phyloP scores from a whole-genome alignment of 805 yeast species.

The Cyberlindnera xylosilytica region DNA sequence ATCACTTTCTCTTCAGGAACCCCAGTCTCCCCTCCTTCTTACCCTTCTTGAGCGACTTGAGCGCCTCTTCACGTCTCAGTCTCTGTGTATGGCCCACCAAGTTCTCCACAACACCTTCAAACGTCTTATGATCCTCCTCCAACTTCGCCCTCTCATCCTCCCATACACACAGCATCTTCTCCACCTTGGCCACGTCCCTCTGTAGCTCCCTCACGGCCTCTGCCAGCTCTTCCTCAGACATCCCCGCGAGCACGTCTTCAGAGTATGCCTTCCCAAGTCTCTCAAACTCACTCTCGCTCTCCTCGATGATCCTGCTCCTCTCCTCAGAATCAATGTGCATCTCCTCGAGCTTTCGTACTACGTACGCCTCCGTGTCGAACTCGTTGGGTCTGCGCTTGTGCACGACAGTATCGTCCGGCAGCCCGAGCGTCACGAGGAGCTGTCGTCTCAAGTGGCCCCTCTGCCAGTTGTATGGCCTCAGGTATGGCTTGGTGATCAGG shows the following conservation, averaged over 20 bases:
- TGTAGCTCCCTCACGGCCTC: conserved; percentile 34
- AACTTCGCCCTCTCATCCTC: conserved; percentile 45
- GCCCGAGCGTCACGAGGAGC: conserved; percentile 60
- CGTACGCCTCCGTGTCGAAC: conserved; percentile 22
- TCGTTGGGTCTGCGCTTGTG: conserved; percentile 33
- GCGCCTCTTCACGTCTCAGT: conserved; percentile 50
- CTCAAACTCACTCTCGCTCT: conserved; percentile 26
- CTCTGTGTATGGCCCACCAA: conserved; percentile 89
- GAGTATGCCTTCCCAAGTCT: conserved; percentile 9
- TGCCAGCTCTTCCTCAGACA: conserved; percentile 35
- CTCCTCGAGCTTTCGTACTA: conserved; percentile 26
- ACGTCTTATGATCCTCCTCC: conserved; percentile 65
- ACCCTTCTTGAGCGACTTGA: conserved; percentile 33
- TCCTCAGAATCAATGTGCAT: conserved; percentile 34
- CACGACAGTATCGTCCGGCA: conserved; percentile 65
- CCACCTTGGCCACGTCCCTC: conserved; percentile 35
- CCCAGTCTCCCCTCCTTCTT: conserved; percentile 16
- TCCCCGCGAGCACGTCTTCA: conserved; percentile 20
- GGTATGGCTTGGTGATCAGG: conserved; percentile 44
- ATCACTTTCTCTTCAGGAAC: conserved; percentile 14
- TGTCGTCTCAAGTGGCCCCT: conserved; percentile 62
- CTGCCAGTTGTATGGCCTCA: conserved; percentile 67
- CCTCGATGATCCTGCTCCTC: conserved; percentile 20
- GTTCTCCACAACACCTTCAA: conserved; percentile 85
- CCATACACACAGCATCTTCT: conserved; percentile 47